These are phyloP conservation scores for Aquilaria agallochum DNA, from an alignment of 441 rosid genomes.

Conservation along the genomic window DNA sequence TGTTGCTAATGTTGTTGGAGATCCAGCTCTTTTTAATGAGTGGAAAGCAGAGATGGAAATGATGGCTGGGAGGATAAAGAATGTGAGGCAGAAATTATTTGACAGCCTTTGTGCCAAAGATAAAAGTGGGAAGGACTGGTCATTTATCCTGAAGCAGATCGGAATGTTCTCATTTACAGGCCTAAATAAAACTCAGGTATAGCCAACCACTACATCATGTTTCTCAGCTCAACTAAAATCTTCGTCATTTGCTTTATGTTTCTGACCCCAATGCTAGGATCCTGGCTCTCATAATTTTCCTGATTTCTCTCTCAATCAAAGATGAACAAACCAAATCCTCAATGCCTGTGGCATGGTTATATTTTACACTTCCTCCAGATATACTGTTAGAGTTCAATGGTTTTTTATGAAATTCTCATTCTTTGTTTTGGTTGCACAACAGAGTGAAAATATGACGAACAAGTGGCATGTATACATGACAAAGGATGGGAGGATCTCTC, in stretches of 20 bases:
- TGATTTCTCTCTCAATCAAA: too few relatives aligned
- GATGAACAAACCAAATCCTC: too few relatives aligned
- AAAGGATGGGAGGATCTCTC: slow-evolving; percentile 89
- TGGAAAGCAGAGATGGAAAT: slow-evolving; percentile 98
- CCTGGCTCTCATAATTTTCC: too few relatives aligned
- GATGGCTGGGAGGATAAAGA: slow-evolving; percentile 97
- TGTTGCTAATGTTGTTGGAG: slow-evolving; percentile 88
- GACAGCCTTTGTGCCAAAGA: slow-evolving; percentile 76
- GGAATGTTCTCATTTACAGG: slow-evolving; percentile 99
- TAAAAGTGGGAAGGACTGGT: slow-evolving; percentile 91
- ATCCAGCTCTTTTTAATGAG: slow-evolving; percentile 68
- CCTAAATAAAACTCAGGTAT: slow-evolving; percentile 85
- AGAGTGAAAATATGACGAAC: slow-evolving; percentile 89
- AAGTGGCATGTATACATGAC: slow-evolving; percentile 98
- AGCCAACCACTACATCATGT: background rate
- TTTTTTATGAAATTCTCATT: too few relatives aligned
- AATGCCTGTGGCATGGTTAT: too few relatives aligned
- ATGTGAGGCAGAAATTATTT: slow-evolving; percentile 70
- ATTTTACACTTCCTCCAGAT: too few relatives aligned
- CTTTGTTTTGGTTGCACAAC: slow-evolving; percentile 10
- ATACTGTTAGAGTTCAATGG: too few relatives aligned
- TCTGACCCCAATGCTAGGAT: too few relatives aligned
- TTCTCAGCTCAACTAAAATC: too few relatives aligned
- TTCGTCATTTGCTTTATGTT: too few relatives aligned
- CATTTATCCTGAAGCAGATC: slow-evolving; percentile 83